These are phyloP conservation scores for Phytophthora syringae DNA, from an alignment of 352 stramenopile genomes.

Conservation along the genomic window DNA sequence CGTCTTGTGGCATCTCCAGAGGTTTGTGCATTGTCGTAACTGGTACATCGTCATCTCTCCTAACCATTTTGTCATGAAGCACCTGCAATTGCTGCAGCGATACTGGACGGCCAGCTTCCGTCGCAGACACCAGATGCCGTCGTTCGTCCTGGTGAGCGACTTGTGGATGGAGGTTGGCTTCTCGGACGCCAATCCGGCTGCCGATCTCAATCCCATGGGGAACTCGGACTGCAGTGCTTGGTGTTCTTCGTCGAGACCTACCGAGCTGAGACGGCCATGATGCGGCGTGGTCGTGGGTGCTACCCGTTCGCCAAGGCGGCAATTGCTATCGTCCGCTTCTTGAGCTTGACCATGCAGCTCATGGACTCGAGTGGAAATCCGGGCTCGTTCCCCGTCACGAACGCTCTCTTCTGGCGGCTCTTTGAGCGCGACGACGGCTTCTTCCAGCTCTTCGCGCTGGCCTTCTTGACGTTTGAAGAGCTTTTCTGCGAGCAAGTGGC, in stretches of 20 bases:
- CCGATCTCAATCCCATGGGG: slow-evolving; percentile 61
- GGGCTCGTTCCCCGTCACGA: slow-evolving; percentile 55
- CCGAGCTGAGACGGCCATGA: slow-evolving; percentile 64
- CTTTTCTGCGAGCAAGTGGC: slow-evolving; percentile 67
- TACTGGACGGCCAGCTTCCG: slow-evolving; percentile 65
- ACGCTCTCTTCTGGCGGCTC: slow-evolving; percentile 72
- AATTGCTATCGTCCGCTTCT: slow-evolving; percentile 51
- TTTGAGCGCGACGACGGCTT: slow-evolving; percentile 58
- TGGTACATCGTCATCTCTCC: too few species aligned
- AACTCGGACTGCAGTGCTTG: slow-evolving; percentile 66
- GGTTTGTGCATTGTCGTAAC: slow-evolving; percentile 28
- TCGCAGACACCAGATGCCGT: slow-evolving; percentile 38
- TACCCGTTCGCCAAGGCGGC: slow-evolving; percentile 74
- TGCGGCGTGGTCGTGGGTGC: slow-evolving; percentile 58
- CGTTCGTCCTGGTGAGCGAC: slow-evolving; percentile 50
- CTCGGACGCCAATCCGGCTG: slow-evolving; percentile 53
- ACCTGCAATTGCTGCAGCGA: slow-evolving; percentile 61
- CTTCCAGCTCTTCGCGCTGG: slow-evolving; percentile 63
- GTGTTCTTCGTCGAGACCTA: slow-evolving; percentile 76
- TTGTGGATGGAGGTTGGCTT: slow-evolving; percentile 63
- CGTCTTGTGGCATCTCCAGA: slow-evolving; percentile 69
- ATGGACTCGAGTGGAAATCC: slow-evolving; percentile 46
- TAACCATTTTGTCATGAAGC: slow-evolving; percentile 36
- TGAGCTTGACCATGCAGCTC: slow-evolving; percentile 58
- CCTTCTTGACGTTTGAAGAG: slow-evolving; percentile 73